Evolutionary conservation across 768 basidiomycete genomes (phyloP).

Genomic region (Panellus pusillus): DNA sequence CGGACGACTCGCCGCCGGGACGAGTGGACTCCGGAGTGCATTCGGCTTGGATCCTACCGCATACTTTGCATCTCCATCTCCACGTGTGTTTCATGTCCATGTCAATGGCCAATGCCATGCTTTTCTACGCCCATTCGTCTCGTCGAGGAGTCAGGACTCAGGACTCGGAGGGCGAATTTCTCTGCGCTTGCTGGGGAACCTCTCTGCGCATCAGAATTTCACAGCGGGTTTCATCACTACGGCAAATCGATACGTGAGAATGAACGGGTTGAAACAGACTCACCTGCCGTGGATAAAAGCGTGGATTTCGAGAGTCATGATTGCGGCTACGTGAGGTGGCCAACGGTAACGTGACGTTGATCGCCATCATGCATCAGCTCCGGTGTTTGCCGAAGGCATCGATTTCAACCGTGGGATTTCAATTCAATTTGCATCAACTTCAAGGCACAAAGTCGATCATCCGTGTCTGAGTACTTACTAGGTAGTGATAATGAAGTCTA

Average conservation of each 20-base stretch:
- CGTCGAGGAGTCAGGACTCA: too few relatives aligned
- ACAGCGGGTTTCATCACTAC: slow-evolving; percentile 8
- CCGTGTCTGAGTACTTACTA: too few relatives aligned
- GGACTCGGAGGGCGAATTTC: slow-evolving; percentile 11
- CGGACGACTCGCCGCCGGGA: too few relatives aligned
- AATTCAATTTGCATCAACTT: too few relatives aligned
- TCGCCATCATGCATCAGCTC: too few relatives aligned
- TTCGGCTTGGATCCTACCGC: slow-evolving; percentile 1
- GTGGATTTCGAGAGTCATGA: slow-evolving; percentile 5
- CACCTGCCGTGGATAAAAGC: slow-evolving; percentile 14
- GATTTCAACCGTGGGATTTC: too few relatives aligned
- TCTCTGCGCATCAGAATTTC: slow-evolving; percentile 15
- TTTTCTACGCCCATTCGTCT: slow-evolving; percentile 19
- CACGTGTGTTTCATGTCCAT: slow-evolving; percentile 20
- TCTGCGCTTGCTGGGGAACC: slow-evolving; percentile 8
- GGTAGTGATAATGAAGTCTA: too few relatives aligned
- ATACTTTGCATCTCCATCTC: slow-evolving; percentile 16
- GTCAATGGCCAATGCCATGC: slow-evolving; percentile 6
- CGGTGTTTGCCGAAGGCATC: too few relatives aligned
- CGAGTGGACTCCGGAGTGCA: too few relatives aligned
- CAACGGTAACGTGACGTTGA: too few relatives aligned
- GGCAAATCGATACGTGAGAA: neutral
- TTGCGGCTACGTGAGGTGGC: too few relatives aligned
- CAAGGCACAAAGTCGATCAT: too few relatives aligned
- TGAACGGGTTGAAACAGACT: neutral